Evolutionary conservation across 495 filamentous ascomycete species (phyloP), one percentile per base, ranked within the genome.

Genomic region (Sphaerosporella brunnea): DNA sequence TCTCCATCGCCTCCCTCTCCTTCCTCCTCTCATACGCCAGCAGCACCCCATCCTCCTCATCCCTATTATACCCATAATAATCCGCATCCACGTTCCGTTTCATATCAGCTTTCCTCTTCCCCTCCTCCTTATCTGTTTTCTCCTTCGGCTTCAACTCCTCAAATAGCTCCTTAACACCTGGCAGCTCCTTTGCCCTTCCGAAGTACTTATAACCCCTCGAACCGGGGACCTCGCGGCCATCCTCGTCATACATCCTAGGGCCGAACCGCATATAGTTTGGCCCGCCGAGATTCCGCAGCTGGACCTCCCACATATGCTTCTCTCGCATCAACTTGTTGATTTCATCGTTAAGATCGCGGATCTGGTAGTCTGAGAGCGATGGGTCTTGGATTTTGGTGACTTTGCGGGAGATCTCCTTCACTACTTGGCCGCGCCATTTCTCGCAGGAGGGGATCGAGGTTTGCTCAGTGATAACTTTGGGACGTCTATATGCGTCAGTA

Each of bases 241-340:
- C 80, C 52, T 94, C 90, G 66, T 95, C 90, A 63, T 83, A 84
- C 23, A 93, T 77, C 50, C 80, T 74, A 24, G 77, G 85, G 0
- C 75, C 72, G 10, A 78, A 84, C n/a, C 90, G 72, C 87, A 92
- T 96, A 63, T 95, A 97, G 65, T 95, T 96, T 34, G 92, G 92
- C 11, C 90, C 90, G 37, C 92, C 92, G 25, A 96, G 64, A 54
- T 87, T 85, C 36, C 86, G 73, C 47, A 97, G 94, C 64, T 93
- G 90, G 62, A 85, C 75, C 66, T 97, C 90, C 90, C 90, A 97
- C 72, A 90, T 82, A 68, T 85, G 82, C 65, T 97, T 97, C 71
- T 97, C 90, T 44, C 85, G 79, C 82, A 97, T 94, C 41, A 92
- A 74, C 66, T 93, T 93, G 68, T 97, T 97, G 71, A 97, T 93